These are phyloP conservation scores for Byssoonygena ceratinophila DNA, from an alignment of 2,329 filamentous ascomycete genomes.

Conservation along the genomic window DNA sequence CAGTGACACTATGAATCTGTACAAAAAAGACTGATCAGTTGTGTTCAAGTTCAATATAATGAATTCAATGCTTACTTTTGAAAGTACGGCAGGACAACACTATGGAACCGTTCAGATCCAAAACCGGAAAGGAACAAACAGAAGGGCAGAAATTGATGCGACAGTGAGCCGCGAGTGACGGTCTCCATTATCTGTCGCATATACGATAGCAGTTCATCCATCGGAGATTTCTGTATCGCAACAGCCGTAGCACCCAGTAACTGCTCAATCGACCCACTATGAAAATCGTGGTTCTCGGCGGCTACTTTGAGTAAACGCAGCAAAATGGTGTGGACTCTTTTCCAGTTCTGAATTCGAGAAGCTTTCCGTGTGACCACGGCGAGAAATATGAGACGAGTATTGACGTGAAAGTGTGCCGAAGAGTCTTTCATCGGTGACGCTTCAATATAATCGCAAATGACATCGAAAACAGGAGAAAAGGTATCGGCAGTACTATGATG, in stretches of 20 bases:
- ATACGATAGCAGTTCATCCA: slow-evolving; percentile 65
- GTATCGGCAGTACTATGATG: slow-evolving; percentile 69
- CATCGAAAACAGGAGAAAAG: slow-evolving; percentile 57
- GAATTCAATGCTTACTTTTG: slow-evolving; percentile 49
- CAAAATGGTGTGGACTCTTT: slow-evolving; percentile 48
- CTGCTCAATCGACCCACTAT: slow-evolving; percentile 23
- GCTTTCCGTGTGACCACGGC: slow-evolving; percentile 72
- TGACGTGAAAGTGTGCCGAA: slow-evolving; percentile 25
- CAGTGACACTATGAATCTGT: slow-evolving; percentile 62
- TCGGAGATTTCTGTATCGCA: slow-evolving; percentile 62
- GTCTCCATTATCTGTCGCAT: slow-evolving; percentile 55
- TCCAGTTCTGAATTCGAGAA: slow-evolving; percentile 62
- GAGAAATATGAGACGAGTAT: slow-evolving; percentile 43
- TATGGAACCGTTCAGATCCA: slow-evolving; percentile 62
- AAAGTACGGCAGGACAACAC: slow-evolving; percentile 68
- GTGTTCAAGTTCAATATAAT: slow-evolving; percentile 16
- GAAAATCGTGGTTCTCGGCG: slow-evolving; percentile 20
- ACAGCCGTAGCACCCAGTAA: slow-evolving; percentile 47
- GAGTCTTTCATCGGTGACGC: slow-evolving; percentile 22
- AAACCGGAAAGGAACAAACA: slow-evolving; percentile 71
- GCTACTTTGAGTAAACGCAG: slow-evolving; percentile 42
- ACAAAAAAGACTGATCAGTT: slow-evolving; percentile 11
- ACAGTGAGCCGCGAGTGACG: slow-evolving; percentile 55
- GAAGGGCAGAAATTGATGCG: slow-evolving; percentile 69
- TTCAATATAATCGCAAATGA: slow-evolving; percentile 46